Conservation (phyloP, 176 grass and related monocot genomes). For the Saccharum spontaneum region DNA sequence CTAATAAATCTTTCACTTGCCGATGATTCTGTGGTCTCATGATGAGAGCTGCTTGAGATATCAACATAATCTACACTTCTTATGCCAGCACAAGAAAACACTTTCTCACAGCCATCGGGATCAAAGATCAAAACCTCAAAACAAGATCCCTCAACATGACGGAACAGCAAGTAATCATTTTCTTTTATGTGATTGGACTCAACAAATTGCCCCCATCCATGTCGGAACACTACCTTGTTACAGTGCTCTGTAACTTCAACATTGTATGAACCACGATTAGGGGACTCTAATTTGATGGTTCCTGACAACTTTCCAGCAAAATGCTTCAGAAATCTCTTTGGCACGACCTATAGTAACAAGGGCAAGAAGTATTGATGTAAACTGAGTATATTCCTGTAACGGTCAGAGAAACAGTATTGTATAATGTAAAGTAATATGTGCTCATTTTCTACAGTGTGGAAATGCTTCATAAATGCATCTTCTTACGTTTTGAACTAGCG, state of each 20-base stretch:
- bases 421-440: neutral
- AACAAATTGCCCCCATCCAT: constrained; percentile 53
- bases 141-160: neutral
- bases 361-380: neutral
- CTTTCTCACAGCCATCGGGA: constrained; percentile 35
- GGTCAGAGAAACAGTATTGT: neutral
- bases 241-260: constrained; percentile 20
- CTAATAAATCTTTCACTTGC: neutral
- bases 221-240: constrained; percentile 19
- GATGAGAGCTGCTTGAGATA: neutral
- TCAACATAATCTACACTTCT: neutral
- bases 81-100: constrained; percentile 13
- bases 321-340: constrained; percentile 38
- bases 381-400: neutral
- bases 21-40: neutral
- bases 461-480: neutral
- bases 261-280: constrained; percentile 29
- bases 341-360: constrained; percentile 38
- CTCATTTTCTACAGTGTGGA: neutral
- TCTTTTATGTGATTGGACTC: constrained; percentile 36
- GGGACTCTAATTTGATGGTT: constrained; percentile 38
- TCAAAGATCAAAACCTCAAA: constrained; percentile 52
- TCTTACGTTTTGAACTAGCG: neutral
- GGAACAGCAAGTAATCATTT: constrained; percentile 45
- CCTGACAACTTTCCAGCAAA: constrained; percentile 29